Evolutionary conservation across 441 rosid species (phyloP), one percentile per base, ranked within the genome.

Genomic region (Gossypium gossypioides): DNA sequence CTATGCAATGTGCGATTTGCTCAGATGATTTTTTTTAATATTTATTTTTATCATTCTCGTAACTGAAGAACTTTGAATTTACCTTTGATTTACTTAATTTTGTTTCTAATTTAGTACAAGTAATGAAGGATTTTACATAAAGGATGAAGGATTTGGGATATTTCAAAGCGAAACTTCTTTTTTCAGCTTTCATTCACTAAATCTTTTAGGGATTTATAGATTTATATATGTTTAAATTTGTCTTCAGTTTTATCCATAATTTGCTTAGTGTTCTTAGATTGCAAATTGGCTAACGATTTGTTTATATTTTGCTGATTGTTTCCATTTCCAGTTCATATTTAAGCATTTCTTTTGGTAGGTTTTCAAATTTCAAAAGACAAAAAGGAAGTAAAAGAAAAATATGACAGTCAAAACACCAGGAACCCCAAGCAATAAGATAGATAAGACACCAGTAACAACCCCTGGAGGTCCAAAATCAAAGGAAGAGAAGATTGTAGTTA

Each of bases 401-500:
- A 83, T 83, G 86, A 81, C 87, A 52, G 83, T 76, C 69, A 86
- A 85, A 81, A 85, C 95, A 67, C 97, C 98, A 9, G 96, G 92
- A 81, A 92, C 98, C 34, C 98, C 98, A 8, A 81, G 86, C 62
- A 86, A 91, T 0, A 92, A 91, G 81, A 84, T 69, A 15, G 97
- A 92, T 0, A 86, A 86, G 74, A 85, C 88, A 1, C 87, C 92
- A 21, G 88, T 77, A 40, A 79, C 92, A 0, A 94, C 98, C 3
- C 97, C 97, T 32, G 94, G 91, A 58, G 90, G 96, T 68, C 80
- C 89, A 25, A 95, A 84, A 81, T 68, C 91, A 0, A 91, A 80
- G 76, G 99, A 95, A 77, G 96, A 95, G 89, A 95, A 92, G 86
- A 91, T 92, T 18, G 98, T 95, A 10, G 99, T 95, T 65, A 95